phyloP scores from a whole-genome alignment of 2,329 filamentous ascomycete species.

The Grosmannia huntii region DNA sequence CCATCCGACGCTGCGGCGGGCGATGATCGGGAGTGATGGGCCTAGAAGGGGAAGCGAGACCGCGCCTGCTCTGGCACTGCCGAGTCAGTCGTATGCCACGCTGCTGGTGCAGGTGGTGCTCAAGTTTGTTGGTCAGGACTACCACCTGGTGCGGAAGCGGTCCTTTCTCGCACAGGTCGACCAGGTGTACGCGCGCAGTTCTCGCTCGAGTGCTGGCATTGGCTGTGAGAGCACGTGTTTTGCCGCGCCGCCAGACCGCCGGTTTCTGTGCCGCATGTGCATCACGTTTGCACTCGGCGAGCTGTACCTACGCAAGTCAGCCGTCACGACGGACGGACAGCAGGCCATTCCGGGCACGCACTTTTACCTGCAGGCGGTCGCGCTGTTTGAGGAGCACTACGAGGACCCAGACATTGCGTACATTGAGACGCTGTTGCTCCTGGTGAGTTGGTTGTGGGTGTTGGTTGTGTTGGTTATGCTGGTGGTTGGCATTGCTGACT shows the following conservation, averaged over 20 bases:
- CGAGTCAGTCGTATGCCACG: not conserved
- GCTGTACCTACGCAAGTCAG: conserved; percentile 1
- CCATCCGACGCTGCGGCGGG: not conserved
- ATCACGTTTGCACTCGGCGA: conserved; percentile 1
- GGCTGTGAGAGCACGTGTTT: not conserved
- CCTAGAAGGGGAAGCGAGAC: not conserved
- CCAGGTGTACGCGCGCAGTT: not conserved
- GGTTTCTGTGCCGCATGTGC: conserved; percentile 1
- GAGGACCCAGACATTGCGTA: conserved; percentile 24
- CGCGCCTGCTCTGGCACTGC: not conserved
- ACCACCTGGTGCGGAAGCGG: not conserved
- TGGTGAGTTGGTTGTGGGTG: conserved; percentile 8
- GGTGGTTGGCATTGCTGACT: not conserved
- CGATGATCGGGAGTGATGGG: not conserved
- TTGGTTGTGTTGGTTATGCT: not conserved
- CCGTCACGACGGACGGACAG: conserved; percentile 7
- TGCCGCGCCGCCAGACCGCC: not conserved
- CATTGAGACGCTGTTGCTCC: conserved; percentile 24
- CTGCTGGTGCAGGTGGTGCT: not conserved
- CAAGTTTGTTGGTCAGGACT: conserved; percentile 1
- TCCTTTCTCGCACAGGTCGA: not conserved
- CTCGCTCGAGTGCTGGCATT: no score
- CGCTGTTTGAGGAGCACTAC: conserved; percentile 20
- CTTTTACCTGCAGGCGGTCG: conserved; percentile 23
- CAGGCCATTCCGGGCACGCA: conserved; percentile 21